phyloP scores from a whole-genome alignment of 2,329 filamentous ascomycete genomes.

The Penicillium sp. region DNA sequence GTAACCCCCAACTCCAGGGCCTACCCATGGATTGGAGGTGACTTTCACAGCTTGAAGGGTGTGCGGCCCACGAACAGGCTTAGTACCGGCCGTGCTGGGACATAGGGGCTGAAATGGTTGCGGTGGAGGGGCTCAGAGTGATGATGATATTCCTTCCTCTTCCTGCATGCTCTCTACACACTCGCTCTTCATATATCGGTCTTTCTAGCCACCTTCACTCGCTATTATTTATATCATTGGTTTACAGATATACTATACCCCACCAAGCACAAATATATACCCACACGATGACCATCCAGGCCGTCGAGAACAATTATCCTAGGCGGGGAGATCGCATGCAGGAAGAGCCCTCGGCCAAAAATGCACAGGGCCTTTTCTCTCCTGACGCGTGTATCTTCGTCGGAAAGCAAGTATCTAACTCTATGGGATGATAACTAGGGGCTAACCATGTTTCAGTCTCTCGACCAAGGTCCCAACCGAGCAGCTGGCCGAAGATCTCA shows the following conservation, averaged over 20 bases:
- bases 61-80: conserved; percentile 1
- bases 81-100: background rate
- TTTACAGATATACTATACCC: background rate
- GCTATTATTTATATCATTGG: background rate
- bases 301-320: conserved; percentile 6
- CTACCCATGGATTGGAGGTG: conserved; percentile 5
- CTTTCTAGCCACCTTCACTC: background rate
- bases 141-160: background rate
- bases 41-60: background rate
- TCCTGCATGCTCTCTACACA: background rate
- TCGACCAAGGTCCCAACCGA: conserved; percentile 26
- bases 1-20: background rate
- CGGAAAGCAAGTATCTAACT: conserved; percentile 34
- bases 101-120: background rate
- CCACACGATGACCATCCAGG: conserved; percentile 5
- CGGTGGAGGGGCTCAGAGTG: background rate
- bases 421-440: background rate
- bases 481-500: conserved; percentile 30
- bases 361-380: conserved; percentile 38
- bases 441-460: conserved; percentile 24
- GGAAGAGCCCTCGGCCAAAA: conserved; percentile 29
- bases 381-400: conserved; percentile 40
- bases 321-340: conserved; percentile 28
- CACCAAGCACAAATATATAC: background rate
- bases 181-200: conserved; percentile 4